Evolutionary conservation across 2,329 filamentous ascomycete genomes (phyloP).

Genomic region (Fusarium xyrophilum): DNA sequence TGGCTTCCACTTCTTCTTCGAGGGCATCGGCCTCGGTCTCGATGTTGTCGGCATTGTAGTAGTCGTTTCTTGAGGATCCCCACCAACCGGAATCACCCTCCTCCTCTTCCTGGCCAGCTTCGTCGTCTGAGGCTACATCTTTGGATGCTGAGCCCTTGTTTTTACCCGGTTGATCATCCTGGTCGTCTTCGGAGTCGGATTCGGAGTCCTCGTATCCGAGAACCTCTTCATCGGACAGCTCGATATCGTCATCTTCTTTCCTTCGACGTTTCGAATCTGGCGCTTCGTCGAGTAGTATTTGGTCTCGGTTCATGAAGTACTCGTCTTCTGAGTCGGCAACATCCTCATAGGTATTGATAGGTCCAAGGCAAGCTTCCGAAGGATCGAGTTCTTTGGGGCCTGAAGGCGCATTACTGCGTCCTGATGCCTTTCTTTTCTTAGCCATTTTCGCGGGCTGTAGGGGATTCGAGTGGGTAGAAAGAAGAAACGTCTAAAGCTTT

Average conservation of each 20-base stretch:
- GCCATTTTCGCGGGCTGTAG: conserved; percentile 55
- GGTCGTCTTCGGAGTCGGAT: conserved; percentile 58
- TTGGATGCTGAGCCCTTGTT: conserved; percentile 44
- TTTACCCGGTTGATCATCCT: conserved; percentile 45
- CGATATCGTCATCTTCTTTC: conserved; percentile 72
- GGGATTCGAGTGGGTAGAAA: not conserved
- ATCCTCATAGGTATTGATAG: conserved; percentile 74
- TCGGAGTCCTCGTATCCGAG: conserved; percentile 57
- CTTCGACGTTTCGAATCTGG: conserved; percentile 79
- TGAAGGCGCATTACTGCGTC: conserved; percentile 52
- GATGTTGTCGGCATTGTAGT: conserved; percentile 85
- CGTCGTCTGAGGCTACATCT: conserved; percentile 55
- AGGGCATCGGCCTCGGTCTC: conserved; percentile 73
- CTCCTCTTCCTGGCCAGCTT: conserved; percentile 60
- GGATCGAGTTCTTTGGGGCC: conserved; percentile 63
- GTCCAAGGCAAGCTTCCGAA: conserved; percentile 67
- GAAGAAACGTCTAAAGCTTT: not conserved
- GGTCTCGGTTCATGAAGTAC: conserved; percentile 86
- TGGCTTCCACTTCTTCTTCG: conserved; percentile 91
- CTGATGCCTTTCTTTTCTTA: conserved; percentile 74
- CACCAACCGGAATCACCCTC: conserved; percentile 74
- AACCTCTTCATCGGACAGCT: conserved; percentile 69
- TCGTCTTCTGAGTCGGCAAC: conserved; percentile 95
- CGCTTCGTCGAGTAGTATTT: conserved; percentile 83
- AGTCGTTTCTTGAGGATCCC: conserved; percentile 87